Base-by-base conservation (phyloP, 176 grass and related monocot genomes). In the Carex scoparia region DNA sequence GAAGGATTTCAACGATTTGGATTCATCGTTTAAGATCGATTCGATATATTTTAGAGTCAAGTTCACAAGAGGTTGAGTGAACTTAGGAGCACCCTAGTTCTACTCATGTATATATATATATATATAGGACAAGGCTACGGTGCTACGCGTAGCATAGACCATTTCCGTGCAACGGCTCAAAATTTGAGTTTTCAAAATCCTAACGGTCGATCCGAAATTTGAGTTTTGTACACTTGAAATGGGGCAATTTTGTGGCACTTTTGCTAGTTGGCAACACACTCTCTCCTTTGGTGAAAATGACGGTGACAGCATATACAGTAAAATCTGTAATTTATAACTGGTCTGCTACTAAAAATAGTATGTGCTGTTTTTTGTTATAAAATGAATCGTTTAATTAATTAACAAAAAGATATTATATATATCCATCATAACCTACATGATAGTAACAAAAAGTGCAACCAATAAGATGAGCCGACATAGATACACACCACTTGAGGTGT, bases 391-490 rank as follows among this genome's bases (percentile, higher is more conserved):
- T 30, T 31, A 77, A 31, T 77, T 31, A 77, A 56, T 77, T 77
- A 56, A 76, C 23, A 76, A 76, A 51, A 49, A 74, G 16, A 31
- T 76, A 74, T 38, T 40, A 38, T 7, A 16, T 27, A 38, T 7
- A 16, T 27, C 72, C 72, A 76, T 76, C 60, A 67, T 67, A 65
- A 67, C 59, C 11, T 44, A 82, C 18, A 49, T 65, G 59, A 82
- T 82, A 62, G 11, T 81, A 61, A 81, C 79, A 81, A 81, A 81
- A 81, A 61, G 79, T 19, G 60, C 3, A 9, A 18, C 79, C 79
- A 81, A 81, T 81, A 46, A 40, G 60, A 63, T 81, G 56, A 81
- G 33, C 79, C 79, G 79, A 81, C 79, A 61, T 42, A 46, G 56
- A 63, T 81, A 81, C 79, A 44, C 56, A 44, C 56, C 57, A 63